Percentiles rank a stretch among this genome's conserved stretches.
These are phyloP conservation scores for Mycena vulgaris DNA, from an alignment of 768 basidiomycete genomes.

Conservation along the genomic window DNA sequence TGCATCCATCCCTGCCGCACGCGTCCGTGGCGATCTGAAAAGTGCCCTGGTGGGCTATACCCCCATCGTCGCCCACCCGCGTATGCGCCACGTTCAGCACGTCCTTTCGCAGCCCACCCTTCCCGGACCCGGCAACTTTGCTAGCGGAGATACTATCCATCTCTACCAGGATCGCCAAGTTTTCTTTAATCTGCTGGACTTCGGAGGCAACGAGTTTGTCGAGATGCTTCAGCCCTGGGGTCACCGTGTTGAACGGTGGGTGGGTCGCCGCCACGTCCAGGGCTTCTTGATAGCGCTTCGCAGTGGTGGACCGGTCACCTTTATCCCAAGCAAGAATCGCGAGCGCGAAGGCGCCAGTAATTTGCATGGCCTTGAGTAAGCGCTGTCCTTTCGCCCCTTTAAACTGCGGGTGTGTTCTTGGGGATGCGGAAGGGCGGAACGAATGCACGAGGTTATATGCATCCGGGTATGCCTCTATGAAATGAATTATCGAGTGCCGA, in stretches of 20 bases:
- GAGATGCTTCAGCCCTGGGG: slow-evolving; percentile 38
- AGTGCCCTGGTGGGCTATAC: slow-evolving; percentile 30
- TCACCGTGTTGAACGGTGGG: slow-evolving; percentile 34
- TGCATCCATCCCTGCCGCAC: slow-evolving; percentile 43
- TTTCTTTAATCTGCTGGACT: slow-evolving; percentile 40
- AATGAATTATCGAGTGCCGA: neutral
- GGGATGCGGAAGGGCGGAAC: slow-evolving; percentile 42
- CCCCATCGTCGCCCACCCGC: slow-evolving; percentile 41
- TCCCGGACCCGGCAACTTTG: slow-evolving; percentile 20
- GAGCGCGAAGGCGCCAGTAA: slow-evolving; percentile 47
- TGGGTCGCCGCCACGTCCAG: slow-evolving; percentile 48
- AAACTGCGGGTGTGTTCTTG: slow-evolving; percentile 41
- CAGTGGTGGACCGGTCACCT: slow-evolving; percentile 49
- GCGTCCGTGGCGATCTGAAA: slow-evolving; percentile 48
- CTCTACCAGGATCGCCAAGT: slow-evolving; percentile 43
- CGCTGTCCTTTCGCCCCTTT: slow-evolving; percentile 40
- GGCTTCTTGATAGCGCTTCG: slow-evolving; percentile 51
- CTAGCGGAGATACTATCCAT: slow-evolving; percentile 44
- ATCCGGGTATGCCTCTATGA: slow-evolving; percentile 44
- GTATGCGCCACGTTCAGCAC: slow-evolving; percentile 39
- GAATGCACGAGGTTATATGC: slow-evolving; percentile 48
- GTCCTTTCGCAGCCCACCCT: slow-evolving; percentile 40
- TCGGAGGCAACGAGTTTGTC: slow-evolving; percentile 43
- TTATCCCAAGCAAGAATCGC: slow-evolving; percentile 52
- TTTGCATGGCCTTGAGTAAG: slow-evolving; percentile 52